Conservation (phyloP, 805 yeast genomes). For the Candida yuanshanica region DNA sequence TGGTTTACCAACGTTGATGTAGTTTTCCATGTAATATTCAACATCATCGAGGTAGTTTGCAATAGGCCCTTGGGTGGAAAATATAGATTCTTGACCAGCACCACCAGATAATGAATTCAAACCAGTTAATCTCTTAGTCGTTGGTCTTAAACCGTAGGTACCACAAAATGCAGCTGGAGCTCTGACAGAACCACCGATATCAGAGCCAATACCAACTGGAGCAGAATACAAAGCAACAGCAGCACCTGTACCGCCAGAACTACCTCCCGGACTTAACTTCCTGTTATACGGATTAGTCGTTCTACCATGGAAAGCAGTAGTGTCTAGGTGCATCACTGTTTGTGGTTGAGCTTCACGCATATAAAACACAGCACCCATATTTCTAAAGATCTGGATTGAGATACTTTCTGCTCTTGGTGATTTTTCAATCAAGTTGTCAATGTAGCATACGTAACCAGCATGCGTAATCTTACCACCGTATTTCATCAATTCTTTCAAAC, state of each 20-base stretch:
- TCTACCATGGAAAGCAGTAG: conserved; percentile 55
- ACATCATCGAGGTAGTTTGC: conserved; percentile 60
- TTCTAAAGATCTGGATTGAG: conserved; percentile 36
- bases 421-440: conserved; percentile 34
- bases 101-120: conserved; percentile 24
- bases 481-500: conserved; percentile 60
- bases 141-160: conserved; percentile 54
- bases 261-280: conserved; percentile 59
- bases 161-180: conserved; percentile 65
- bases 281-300: conserved; percentile 56
- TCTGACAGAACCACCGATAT: conserved; percentile 68
- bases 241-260: conserved; percentile 71
- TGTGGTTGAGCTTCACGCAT: conserved; percentile 67
- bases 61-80: conserved; percentile 67
- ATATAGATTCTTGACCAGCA: conserved; percentile 47
- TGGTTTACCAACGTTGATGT: conserved; percentile 50
- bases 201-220: conserved; percentile 60
- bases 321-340: conserved; percentile 64
- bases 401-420: conserved; percentile 41
- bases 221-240: conserved; percentile 52
- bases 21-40: conserved; percentile 59
- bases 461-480: conserved; percentile 50
- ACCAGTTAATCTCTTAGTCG: conserved; percentile 41
- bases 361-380: conserved; percentile 46
- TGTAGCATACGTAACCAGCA: conserved; percentile 53